Evolutionary conservation across 176 grass and related monocot genomes (phyloP), one percentile per base, ranked within the genome.

Genomic region (Eremochloa ophiuroides): DNA sequence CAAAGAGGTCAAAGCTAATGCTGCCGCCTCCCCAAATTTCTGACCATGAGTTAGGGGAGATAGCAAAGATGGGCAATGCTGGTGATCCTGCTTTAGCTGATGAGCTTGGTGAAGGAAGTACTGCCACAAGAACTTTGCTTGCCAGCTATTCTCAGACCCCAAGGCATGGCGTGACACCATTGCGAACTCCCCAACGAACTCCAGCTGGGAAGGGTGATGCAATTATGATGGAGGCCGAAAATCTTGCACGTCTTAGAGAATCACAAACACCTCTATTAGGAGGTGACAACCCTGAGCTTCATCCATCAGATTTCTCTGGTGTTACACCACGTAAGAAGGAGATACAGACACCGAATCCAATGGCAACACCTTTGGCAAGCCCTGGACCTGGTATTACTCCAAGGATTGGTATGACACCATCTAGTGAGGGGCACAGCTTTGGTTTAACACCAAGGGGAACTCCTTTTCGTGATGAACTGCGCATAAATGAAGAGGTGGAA

Each of bases 211-310:
- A 97, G 79, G 91, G 94, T 70, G 94, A 97, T 23, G 85, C 91
- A 84, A 92, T 97, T 80, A 97, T 97, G 94, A 97, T 97, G 94
- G 94, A 97, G 77, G 94, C 94, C 67, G 94, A 97, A 80, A 94
- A 97, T 85, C 89, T 94, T 78, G 94, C 94, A 61, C 87, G 91
- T 41, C 65, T 97, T 67, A 90, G 94, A 80, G 91, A 97, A 80
- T 97, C 94, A 62, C 94, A 97, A 71, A 97, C 94, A 9, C 94
- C 94, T 48, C 91, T 97, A 71, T 88, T 97, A 72, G 94, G 94
- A 65, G 94, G 94, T 0, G 91, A 97, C 28, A 97, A 97, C 80
- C 94, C 94, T 28, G 94, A 92, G 37, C 87, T 97, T 68, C 89
- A 97, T 75, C 94, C 94, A 28, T 94, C 91, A 56, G 94, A 97